phyloP scores from a whole-genome alignment of 148 eudicot species.

The Silene latifolia region DNA sequence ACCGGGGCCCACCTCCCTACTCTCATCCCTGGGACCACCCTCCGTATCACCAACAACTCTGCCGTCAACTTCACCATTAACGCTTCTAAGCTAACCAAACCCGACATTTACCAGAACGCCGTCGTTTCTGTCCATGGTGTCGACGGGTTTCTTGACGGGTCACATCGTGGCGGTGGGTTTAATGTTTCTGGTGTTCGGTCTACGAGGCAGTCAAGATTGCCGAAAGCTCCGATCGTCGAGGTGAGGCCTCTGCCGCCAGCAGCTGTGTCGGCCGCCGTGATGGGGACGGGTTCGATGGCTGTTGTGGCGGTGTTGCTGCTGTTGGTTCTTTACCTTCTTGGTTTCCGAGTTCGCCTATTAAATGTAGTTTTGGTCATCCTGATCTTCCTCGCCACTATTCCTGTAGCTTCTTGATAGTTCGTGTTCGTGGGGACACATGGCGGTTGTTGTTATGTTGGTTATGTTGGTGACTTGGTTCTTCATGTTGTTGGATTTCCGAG shows the following conservation, averaged over 20 bases:
- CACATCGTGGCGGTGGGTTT: neutral
- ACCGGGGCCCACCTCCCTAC: constrained; percentile 35
- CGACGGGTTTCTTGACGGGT: constrained; percentile 20
- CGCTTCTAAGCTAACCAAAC: constrained; percentile 28
- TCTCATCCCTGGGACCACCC: constrained; percentile 40
- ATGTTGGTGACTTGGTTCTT: neutral
- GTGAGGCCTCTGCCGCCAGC: neutral
- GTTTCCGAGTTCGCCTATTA: too few relatives aligned
- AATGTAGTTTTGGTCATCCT: too few relatives aligned
- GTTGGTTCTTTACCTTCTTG: too few relatives aligned
- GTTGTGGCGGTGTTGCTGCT: too few relatives aligned
- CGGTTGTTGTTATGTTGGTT: neutral
- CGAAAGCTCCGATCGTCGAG: neutral
- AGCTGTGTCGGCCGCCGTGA: neutral
- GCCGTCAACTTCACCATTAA: constrained; percentile 38
- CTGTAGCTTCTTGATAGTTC: too few relatives aligned
- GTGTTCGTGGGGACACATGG: neutral
- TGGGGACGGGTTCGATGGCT: too few relatives aligned
- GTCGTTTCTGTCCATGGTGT: constrained; percentile 46
- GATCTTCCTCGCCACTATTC: too few relatives aligned
- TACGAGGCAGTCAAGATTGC: neutral
- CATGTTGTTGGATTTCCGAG: constrained; percentile 3
- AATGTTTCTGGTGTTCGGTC: neutral
- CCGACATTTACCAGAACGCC: constrained; percentile 36
- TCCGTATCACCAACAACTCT: constrained; percentile 36